Evolutionary conservation across 768 basidiomycete species (phyloP).

Genomic region (Mycena capillaripes): DNA sequence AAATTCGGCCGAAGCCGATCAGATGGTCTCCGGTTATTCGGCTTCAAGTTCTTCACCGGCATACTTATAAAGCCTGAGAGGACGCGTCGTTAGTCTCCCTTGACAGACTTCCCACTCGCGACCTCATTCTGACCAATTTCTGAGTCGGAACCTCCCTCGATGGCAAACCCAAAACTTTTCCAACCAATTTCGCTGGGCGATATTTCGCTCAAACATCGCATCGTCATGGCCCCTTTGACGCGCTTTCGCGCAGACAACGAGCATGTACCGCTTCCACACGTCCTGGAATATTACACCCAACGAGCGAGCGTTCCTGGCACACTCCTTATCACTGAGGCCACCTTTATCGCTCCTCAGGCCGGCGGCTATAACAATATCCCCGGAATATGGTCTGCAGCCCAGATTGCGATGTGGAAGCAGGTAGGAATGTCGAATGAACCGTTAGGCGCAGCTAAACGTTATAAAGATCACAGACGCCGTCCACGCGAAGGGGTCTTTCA

Average conservation of each 20-base stretch:
- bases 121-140: no score
- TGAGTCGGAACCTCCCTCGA: not conserved
- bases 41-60: not conserved
- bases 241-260: slow-evolving; percentile 43
- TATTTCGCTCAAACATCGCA: slow-evolving; percentile 59
- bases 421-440: slow-evolving; percentile 45
- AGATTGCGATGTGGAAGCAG: slow-evolving; percentile 70
- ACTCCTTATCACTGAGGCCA: slow-evolving; percentile 71
- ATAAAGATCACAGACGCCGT: slow-evolving; percentile 68
- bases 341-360: slow-evolving; percentile 63
- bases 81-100: not conserved
- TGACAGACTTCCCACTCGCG: no score
- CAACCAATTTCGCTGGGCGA: slow-evolving; percentile 60
- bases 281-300: slow-evolving; percentile 63
- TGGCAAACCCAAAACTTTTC: slow-evolving; percentile 54
- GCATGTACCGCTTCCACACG: slow-evolving; percentile 44
- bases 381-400: slow-evolving; percentile 74
- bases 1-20: no score
- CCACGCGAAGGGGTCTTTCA: slow-evolving; percentile 62
- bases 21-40: not conserved
- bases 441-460: not conserved
- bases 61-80: not conserved
- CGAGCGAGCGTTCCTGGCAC: slow-evolving; percentile 64
- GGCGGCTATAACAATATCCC: slow-evolving; percentile 66
- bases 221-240: slow-evolving; percentile 69